Base-by-base conservation (phyloP, 179 eudicot species). In the Carnegiea gigantea region DNA sequence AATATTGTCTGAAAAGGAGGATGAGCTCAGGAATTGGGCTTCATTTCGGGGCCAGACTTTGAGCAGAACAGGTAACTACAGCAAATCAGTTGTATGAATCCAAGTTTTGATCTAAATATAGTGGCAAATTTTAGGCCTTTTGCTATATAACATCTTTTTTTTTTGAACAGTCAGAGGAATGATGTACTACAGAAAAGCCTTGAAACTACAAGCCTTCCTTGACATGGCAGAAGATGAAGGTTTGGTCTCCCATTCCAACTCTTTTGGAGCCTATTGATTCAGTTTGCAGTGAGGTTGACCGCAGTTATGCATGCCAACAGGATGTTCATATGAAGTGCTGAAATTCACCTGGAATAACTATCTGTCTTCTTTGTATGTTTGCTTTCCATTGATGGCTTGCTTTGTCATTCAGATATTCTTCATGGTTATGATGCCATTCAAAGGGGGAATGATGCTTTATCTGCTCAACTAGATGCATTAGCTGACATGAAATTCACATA, bases 141-240 rank as follows among this genome's bases (percentile, higher is more conserved):
- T 74, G 48, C 48, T 76, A 65, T 75, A 23, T 38, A 24, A 9
- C 70, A 40, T 49, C 78, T 82, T 28, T 79, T 71, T 73, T 68
- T 76, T 80, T 79, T 67, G 73, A 53, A 78, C 93, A 97, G 99
- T 97, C 36, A 87, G 98, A 84, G 99, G 99, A 85, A 97, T 97
- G 99, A 97, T 97, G 99, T 97, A 97, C 86, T 95, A 95, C 86
- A 87, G 92, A 82, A 89, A 91, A 87, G 99, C 98, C 80, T 82
- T 97, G 51, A 95, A 89, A 87, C 88, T 97, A 64, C 99, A 97
- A 92, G 97, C 98, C 81, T 97, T 95, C 86, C 98, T 97, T 57
- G 99, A 97, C 88, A 95, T 93, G 99, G 95, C 97, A 38, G 93
- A 87, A 85, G 93, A 91, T 82, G 93, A 88, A 90, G 98, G 99